Base-by-base conservation (phyloP, 2,329 filamentous ascomycete species). In the Paracorniculantispora psalliotae region DNA sequence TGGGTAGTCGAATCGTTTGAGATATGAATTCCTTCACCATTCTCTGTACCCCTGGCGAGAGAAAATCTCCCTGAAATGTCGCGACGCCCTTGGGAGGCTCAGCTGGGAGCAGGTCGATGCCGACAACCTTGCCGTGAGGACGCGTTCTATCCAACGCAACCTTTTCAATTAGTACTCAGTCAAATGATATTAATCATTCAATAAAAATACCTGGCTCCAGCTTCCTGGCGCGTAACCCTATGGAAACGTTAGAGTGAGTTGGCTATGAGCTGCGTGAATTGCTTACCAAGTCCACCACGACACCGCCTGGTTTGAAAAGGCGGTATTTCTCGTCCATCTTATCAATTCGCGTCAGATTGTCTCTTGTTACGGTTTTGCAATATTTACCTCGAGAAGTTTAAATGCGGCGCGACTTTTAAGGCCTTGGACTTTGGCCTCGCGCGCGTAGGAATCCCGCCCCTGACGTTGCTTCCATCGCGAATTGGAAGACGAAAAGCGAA, bases 41-140 rank as follows among this genome's bases (percentile, higher is more conserved):
- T 23, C 79, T 81, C 71, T 89, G 89, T n/a, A 97, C 87, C 2
- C 76, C 74, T 0, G 85, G 81, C 6, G 87, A 89, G 43, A 97
- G 78, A 65, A 99, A 97, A 71, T 99, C 90, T 50, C 96, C 94
- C 73, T 99, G 94, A 59, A 99, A 92, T 2, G 91, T 91, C 28
- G 90, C 92, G n/a, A 96, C 92, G 23, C 94, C 94, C 67, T 83
- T 86, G 0, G 94, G 94, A 5, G 96, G 93, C 70, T 93, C 89
- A 0, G 92, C 91, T 4, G 94, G 94, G 64, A 99, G 91, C 54
- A 99, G 83, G 71, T 99, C 94, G 67, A 99, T 93, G 12, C 94
- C 96, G 28, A 99, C 79, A 13, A 99, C 87, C 46, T 88, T 84
- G 9, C 92, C 92, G 48, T 82, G 75, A 0, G 92, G 92, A 61